Evolutionary conservation across 83 land plant genomes (phyloP).

Genomic region (Thuja plicata): DNA sequence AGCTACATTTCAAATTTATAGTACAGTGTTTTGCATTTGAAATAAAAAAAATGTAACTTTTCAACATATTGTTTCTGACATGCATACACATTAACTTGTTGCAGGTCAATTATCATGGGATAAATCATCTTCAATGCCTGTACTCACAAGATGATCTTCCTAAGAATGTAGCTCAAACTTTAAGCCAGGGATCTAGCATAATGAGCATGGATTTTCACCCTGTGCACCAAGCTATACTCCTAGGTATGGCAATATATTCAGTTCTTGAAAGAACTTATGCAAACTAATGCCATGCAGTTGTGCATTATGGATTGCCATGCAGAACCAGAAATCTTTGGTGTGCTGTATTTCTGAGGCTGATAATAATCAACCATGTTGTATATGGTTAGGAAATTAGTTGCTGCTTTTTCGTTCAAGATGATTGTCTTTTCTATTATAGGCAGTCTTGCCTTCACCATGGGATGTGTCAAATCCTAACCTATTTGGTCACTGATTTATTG

Average conservation of each 20-base stretch:
- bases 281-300: not conserved
- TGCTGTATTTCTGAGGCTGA: not conserved
- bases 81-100: conserved; percentile 36
- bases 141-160: conserved; percentile 69
- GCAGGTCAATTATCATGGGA: conserved; percentile 48
- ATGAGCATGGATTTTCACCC: conserved; percentile 94
- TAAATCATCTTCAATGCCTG: conserved; percentile 36
- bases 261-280: not conserved
- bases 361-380: not conserved
- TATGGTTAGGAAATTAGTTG: not conserved
- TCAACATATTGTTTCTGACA: not conserved
- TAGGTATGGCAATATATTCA: conserved; percentile 36
- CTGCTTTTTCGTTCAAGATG: not conserved
- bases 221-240: conserved; percentile 58
- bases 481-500: not conserved
- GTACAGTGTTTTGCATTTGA: not conserved
- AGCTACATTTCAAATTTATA: not conserved
- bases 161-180: conserved; percentile 47
- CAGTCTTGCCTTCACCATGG: not conserved
- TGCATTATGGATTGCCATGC: not conserved
- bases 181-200: conserved; percentile 62
- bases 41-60: not conserved
- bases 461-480: not conserved
- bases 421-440: not conserved
- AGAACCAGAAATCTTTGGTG: not conserved